phyloP scores from a whole-genome alignment of 2,329 filamentous ascomycete species.

The Paraphaeosphaeria minitans region DNA sequence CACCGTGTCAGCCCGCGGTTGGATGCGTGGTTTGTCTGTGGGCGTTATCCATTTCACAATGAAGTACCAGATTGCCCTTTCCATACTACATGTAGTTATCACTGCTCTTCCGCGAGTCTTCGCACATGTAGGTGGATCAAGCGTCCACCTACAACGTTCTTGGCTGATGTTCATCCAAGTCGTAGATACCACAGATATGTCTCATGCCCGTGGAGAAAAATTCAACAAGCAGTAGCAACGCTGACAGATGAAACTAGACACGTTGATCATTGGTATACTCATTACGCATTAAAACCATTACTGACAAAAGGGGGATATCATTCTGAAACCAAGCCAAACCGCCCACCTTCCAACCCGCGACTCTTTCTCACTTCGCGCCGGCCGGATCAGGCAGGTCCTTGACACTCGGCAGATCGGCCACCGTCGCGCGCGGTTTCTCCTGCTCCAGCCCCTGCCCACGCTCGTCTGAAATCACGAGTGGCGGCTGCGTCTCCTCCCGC shows the following conservation, averaged over 20 bases:
- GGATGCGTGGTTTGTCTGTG: too few relatives aligned
- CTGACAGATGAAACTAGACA: too few relatives aligned
- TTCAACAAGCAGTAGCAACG: neutral
- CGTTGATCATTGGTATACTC: neutral
- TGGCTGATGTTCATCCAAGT: too few relatives aligned
- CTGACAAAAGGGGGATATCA: constrained; percentile 16
- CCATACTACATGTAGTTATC: too few relatives aligned
- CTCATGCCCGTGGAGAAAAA: too few relatives aligned
- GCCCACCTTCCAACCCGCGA: neutral
- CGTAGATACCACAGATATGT: too few relatives aligned
- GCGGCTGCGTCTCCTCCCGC: constrained; percentile 26
- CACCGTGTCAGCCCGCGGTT: too few relatives aligned
- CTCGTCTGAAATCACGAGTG: constrained; percentile 39
- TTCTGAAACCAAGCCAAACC: constrained; percentile 13
- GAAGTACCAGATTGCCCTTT: too few relatives aligned
- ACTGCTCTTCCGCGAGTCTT: too few relatives aligned
- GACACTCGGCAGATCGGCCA: constrained; percentile 44
- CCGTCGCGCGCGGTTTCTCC: constrained; percentile 26
- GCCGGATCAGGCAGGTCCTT: constrained; percentile 43
- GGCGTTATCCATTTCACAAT: too few relatives aligned
- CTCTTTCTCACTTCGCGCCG: constrained; percentile 10
- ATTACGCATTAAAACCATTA: constrained; percentile 20
- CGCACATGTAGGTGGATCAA: too few relatives aligned
- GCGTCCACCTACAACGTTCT: too few relatives aligned
- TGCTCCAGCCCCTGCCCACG: constrained; percentile 22